A percentile compares a stretch with the other conserved stretches of the same genome.
Evolutionary conservation across 2,329 filamentous ascomycete genomes (phyloP).

Genomic region (Colletotrichum phormii): DNA sequence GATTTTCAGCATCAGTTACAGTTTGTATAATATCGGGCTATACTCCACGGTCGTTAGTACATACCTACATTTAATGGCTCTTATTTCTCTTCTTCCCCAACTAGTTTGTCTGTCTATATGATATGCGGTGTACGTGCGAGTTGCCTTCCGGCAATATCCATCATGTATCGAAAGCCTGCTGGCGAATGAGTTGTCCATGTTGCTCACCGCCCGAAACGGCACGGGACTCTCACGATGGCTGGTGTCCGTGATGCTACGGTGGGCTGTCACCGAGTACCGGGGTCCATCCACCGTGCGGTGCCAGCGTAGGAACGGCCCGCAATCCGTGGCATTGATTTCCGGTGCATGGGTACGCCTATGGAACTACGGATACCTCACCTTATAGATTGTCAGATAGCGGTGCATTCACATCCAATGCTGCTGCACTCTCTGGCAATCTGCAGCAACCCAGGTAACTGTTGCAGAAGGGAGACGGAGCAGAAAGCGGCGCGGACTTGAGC

Average conservation of each 20-base stretch:
- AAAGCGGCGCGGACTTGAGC: slow-evolving; percentile 1
- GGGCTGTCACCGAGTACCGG: slow-evolving; percentile 22
- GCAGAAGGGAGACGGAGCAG: not conserved
- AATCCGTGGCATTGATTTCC: not conserved
- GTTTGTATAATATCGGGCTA: slow-evolving; percentile 40
- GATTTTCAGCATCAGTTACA: slow-evolving; percentile 41
- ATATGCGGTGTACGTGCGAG: not conserved
- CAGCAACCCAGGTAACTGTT: too few species aligned
- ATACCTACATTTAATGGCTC: slow-evolving; percentile 37
- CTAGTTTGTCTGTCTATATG: not conserved
- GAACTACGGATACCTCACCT: not conserved
- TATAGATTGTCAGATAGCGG: not conserved
- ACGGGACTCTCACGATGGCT: slow-evolving; percentile 8
- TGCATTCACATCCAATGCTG: not conserved
- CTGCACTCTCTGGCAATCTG: too few species aligned
- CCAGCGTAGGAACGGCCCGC: slow-evolving; percentile 6
- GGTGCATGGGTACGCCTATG: not conserved
- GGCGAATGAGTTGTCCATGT: not conserved
- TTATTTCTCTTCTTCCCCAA: not conserved
- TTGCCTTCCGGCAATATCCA: not conserved
- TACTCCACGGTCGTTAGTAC: slow-evolving; percentile 39
- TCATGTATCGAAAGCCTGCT: not conserved
- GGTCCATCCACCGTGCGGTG: not conserved
- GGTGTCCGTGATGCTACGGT: slow-evolving; percentile 3
- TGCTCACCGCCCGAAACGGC: slow-evolving; percentile 14